Evolutionary conservation across 352 stramenopile species (phyloP).

Genomic region (Globisporangium paroecandrum): DNA sequence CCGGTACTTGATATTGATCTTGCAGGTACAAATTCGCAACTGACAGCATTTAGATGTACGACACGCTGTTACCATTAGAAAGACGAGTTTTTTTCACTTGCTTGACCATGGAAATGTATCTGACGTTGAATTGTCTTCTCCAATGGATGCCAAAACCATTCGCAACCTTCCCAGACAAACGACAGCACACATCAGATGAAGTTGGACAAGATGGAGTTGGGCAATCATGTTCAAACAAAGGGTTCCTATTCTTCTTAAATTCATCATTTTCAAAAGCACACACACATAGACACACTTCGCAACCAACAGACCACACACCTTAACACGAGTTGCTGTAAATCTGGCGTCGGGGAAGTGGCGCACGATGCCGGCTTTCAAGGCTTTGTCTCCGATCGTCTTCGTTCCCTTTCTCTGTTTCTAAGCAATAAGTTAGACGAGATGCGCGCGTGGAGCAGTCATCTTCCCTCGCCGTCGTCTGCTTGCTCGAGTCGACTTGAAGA

Average conservation of each 20-base stretch:
- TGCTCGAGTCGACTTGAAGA: neutral
- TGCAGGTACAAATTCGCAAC: neutral
- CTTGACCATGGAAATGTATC: too few relatives aligned
- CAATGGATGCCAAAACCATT: neutral
- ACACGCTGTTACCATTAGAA: too few relatives aligned
- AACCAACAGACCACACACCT: neutral
- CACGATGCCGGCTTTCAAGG: neutral
- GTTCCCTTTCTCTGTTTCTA: constrained; percentile 13
- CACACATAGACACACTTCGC: constrained; percentile 8
- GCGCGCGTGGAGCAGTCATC: neutral
- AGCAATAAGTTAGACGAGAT: constrained; percentile 21
- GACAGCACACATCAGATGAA: neutral
- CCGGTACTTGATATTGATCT: neutral
- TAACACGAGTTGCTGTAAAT: neutral
- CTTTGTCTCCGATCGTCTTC: neutral
- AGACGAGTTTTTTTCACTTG: too few relatives aligned
- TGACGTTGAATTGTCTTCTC: too few relatives aligned
- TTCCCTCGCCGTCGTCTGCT: neutral
- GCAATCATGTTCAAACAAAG: constrained; percentile 4
- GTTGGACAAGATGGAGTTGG: neutral
- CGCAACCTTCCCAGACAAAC: neutral
- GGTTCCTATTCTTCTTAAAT: constrained; percentile 12
- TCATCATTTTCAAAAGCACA: constrained; percentile 11
- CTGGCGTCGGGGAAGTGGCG: neutral
- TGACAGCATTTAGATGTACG: neutral